phyloP scores from a whole-genome alignment of 768 basidiomycete species.

The Phylloporus rhodoxanthus region DNA sequence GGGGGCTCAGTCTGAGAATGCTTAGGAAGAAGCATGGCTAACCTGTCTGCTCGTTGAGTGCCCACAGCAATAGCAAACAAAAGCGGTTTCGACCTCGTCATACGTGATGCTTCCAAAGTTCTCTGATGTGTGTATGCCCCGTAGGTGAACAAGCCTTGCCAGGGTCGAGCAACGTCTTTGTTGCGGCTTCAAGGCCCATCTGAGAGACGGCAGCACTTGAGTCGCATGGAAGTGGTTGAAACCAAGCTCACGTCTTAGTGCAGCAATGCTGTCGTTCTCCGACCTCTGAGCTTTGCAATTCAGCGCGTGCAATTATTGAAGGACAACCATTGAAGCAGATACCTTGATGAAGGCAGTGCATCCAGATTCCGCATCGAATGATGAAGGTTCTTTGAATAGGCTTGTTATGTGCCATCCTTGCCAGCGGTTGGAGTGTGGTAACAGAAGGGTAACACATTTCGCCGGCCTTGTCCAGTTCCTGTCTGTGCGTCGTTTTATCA shows the following conservation, averaged over 20 bases:
- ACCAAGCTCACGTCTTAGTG: conserved; percentile 54
- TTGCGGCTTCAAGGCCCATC: conserved; percentile 86
- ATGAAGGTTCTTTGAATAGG: conserved; percentile 46
- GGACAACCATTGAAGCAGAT: conserved; percentile 4
- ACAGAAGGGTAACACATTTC: too few relatives aligned
- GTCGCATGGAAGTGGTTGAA: not conserved
- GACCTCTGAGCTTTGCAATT: conserved; percentile 51
- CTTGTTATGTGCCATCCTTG: not conserved
- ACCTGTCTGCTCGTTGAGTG: conserved; percentile 77
- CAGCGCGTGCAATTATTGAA: not conserved
- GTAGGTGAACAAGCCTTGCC: conserved; percentile 30
- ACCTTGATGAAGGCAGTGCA: conserved; percentile 79
- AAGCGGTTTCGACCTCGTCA: conserved; percentile 67
- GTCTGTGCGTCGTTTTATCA: too few relatives aligned
- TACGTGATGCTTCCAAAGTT: conserved; percentile 65
- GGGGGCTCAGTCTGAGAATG: not conserved
- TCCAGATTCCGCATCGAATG: conserved; percentile 63
- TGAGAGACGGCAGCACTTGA: conserved; percentile 22
- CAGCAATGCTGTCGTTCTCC: conserved; percentile 60
- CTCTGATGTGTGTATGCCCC: not conserved
- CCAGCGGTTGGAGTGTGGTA: not conserved
- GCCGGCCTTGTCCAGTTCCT: too few relatives aligned
- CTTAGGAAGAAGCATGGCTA: conserved; percentile 9
- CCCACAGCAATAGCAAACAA: conserved; percentile 74
- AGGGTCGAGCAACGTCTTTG: conserved; percentile 82